A percentile compares a stretch with the other conserved stretches of the same genome.
Evolutionary conservation across 1,284 basidiomycete species (phyloP).

Genomic region (Heterobasidion annosum): DNA sequence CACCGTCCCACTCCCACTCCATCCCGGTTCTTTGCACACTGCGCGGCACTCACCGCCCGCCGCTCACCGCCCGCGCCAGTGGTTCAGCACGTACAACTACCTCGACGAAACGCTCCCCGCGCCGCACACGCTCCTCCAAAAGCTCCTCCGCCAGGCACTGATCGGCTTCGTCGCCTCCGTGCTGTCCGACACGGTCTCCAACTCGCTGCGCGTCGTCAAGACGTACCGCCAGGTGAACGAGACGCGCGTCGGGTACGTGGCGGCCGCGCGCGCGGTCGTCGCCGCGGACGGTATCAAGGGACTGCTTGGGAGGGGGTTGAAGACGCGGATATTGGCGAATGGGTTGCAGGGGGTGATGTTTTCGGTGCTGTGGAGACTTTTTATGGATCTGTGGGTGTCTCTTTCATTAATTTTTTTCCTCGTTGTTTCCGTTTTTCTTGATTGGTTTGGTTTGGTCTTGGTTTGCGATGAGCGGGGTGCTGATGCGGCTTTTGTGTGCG

Average conservation of each 20-base stretch:
- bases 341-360: slow-evolving; percentile 84
- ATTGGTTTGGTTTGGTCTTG: no score
- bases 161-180: slow-evolving; percentile 83
- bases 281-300: slow-evolving; percentile 56
- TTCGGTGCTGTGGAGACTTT: slow-evolving; percentile 77
- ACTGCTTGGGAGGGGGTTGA: slow-evolving; percentile 74
- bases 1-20: no score
- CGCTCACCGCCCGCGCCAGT: slow-evolving; percentile 26
- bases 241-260: slow-evolving; percentile 63
- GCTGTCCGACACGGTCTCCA: slow-evolving; percentile 75
- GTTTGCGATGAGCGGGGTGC: neutral
- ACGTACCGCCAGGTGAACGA: slow-evolving; percentile 87
- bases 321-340: slow-evolving; percentile 78
- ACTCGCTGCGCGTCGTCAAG: slow-evolving; percentile 86
- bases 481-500: neutral
- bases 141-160: slow-evolving; percentile 69
- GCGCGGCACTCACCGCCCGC: no score
- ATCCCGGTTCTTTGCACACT: no score
- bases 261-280: slow-evolving; percentile 61
- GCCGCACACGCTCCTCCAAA: slow-evolving; percentile 43
- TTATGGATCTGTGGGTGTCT: slow-evolving; percentile 67
- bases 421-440: neutral
- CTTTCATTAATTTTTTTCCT: neutral
- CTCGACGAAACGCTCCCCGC: slow-evolving; percentile 56
- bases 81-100: slow-evolving; percentile 81